phyloP scores from a whole-genome alignment of 106 monocot genomes.

The Dendrobium chrysotoxum region DNA sequence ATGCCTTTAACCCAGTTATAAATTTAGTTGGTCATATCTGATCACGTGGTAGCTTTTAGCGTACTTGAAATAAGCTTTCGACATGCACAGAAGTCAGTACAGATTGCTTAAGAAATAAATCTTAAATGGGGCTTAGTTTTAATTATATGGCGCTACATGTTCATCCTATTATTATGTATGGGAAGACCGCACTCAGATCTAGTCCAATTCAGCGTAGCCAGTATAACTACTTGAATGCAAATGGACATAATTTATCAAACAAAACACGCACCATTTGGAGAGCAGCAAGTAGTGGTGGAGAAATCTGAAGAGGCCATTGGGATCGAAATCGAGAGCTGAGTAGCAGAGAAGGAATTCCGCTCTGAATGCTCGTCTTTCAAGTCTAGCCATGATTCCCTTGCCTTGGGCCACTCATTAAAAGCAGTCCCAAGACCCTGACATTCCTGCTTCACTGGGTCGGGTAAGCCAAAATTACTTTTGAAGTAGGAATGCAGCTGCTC shows the following conservation, averaged over 20 bases:
- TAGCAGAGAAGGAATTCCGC: conserved; percentile 40
- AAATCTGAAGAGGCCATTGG: conserved; percentile 52
- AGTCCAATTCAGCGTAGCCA: neutral
- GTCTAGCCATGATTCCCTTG: conserved; percentile 40
- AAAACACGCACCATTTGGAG: conserved; percentile 19
- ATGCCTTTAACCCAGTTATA: neutral
- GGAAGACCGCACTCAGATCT: too few species aligned
- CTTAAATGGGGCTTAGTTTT: neutral
- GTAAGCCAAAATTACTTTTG: conserved; percentile 19
- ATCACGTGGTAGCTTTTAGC: neutral
- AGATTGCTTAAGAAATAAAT: neutral
- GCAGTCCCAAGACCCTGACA: conserved; percentile 35
- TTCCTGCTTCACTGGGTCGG: conserved; percentile 26
- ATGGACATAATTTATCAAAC: neutral
- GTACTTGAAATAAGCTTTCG: neutral
- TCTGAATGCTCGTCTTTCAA: conserved; percentile 43
- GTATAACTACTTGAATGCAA: neutral
- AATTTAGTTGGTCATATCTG: neutral
- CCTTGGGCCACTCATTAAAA: conserved; percentile 52
- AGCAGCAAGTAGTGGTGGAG: conserved; percentile 32
- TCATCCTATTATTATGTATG: too few species aligned
- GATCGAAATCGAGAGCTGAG: conserved; percentile 58
- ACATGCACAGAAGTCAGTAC: neutral
- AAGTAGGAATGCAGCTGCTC: conserved; percentile 34
- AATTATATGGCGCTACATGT: neutral